Evolutionary conservation across 176 grass and related monocot species (phyloP).

Genomic region (Zea luxurians): DNA sequence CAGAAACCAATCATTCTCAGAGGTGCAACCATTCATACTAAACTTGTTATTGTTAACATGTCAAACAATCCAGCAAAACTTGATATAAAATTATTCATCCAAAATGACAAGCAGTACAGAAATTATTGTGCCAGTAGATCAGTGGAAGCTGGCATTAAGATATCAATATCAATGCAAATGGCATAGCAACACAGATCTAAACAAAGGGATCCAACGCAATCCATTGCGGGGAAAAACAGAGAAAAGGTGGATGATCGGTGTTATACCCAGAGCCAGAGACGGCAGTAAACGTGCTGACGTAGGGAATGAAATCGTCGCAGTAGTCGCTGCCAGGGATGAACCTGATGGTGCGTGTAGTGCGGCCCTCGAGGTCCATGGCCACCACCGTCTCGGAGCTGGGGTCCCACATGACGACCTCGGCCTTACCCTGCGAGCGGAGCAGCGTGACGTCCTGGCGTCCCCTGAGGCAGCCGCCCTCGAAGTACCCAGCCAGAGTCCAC

Average conservation of each 20-base stretch:
- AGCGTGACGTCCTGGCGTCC: constrained; percentile 8
- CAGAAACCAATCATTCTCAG: not conserved
- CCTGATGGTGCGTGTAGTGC: constrained; percentile 11
- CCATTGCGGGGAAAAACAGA: not conserved
- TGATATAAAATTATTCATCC: not conserved
- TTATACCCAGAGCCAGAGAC: constrained; percentile 43
- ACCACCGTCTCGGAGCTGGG: constrained; percentile 1
- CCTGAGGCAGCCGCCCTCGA: constrained; percentile 19
- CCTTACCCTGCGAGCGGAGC: constrained; percentile 44
- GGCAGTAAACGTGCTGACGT: constrained; percentile 36
- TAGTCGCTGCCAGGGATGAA: not conserved
- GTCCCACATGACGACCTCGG: constrained; percentile 52
- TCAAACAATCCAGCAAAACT: too few species aligned
- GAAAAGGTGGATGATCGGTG: not conserved
- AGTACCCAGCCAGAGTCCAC: not conserved
- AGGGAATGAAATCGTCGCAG: constrained; percentile 55
- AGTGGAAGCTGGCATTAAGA: not conserved
- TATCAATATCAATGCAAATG: not conserved
- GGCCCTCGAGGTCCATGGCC: constrained; percentile 40
- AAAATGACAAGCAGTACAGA: not conserved
- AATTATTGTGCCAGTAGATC: not conserved
- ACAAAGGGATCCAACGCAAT: too few species aligned
- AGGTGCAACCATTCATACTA: too few species aligned
- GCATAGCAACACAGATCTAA: not conserved
- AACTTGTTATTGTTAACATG: too few species aligned